Evolutionary conservation across 352 stramenopile species (phyloP).

Genomic region (Aphanomyces stellatus): DNA sequence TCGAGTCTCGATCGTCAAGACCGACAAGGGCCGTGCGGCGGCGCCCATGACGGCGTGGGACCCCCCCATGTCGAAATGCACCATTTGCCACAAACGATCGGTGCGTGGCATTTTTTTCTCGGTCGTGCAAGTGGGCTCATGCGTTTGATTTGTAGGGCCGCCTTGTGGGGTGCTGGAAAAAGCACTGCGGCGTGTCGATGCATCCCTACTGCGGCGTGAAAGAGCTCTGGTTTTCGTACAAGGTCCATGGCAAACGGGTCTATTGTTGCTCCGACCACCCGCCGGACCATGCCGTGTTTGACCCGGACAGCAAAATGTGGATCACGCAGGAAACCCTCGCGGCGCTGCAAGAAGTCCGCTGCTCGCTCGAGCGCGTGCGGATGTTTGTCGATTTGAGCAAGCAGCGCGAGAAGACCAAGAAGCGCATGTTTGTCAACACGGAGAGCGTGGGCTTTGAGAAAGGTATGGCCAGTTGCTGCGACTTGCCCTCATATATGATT

Average conservation of each 20-base stretch:
- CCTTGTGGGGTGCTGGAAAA: slow-evolving; percentile 16
- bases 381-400: slow-evolving; percentile 82
- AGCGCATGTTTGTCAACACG: slow-evolving; percentile 45
- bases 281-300: slow-evolving; percentile 54
- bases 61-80: neutral
- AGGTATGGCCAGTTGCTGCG: slow-evolving; percentile 5
- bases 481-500: slow-evolving; percentile 49
- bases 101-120: neutral
- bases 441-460: slow-evolving; percentile 8
- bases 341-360: slow-evolving; percentile 64
- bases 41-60: neutral
- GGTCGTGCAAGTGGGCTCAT: neutral
- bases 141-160: slow-evolving; percentile 7
- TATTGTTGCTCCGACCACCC: slow-evolving; percentile 71
- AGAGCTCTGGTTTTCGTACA: slow-evolving; percentile 1
- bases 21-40: neutral
- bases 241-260: slow-evolving; percentile 44
- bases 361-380: slow-evolving; percentile 64
- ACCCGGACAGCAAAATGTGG: slow-evolving; percentile 63
- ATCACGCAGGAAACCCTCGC: slow-evolving; percentile 63
- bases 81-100: neutral
- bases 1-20: neutral
- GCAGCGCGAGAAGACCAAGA: slow-evolving; percentile 78
- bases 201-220: slow-evolving; percentile 8
- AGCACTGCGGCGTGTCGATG: slow-evolving; percentile 1